Conservation (phyloP, 805 yeast genomes). For the Metschnikowia anglica region DNA sequence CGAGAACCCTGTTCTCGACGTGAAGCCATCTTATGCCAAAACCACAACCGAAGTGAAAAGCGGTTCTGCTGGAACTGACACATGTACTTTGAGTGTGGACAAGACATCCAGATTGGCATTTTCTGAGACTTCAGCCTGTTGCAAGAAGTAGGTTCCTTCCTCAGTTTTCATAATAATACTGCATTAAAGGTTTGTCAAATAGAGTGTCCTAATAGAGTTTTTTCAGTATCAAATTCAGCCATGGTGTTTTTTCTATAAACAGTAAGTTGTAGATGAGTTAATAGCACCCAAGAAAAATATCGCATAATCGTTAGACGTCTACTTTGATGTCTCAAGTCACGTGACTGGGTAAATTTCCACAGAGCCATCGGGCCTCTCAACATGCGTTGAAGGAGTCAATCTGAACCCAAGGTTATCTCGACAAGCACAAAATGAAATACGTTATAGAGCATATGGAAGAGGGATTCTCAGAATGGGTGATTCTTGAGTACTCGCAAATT, state of each 20-base stretch:
- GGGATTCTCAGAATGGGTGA: constrained; percentile 96
- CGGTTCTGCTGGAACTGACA: constrained; percentile 33
- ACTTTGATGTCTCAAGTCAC: too few species aligned
- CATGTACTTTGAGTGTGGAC: constrained; percentile 42
- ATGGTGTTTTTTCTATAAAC: too few species aligned
- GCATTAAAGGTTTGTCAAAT: background rate
- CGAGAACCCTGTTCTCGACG: constrained; percentile 75
- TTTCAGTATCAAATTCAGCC: too few species aligned
- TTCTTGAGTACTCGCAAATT: constrained; percentile 80
- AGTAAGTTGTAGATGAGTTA: too few species aligned
- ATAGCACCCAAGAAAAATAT: too few species aligned
- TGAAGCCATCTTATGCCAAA: constrained; percentile 57
- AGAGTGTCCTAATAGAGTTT: background rate
- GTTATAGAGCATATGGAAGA: constrained; percentile 97
- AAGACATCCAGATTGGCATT: constrained; percentile 54
- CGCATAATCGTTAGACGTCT: too few species aligned
- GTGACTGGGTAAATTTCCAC: background rate
- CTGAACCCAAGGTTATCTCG: background rate
- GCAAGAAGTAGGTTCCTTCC: constrained; percentile 19
- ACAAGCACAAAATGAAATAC: constrained; percentile 61
- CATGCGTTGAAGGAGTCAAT: background rate
- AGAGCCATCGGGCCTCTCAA: background rate
- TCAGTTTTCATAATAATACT: background rate
- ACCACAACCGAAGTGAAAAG: constrained; percentile 45
- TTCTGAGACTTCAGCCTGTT: constrained; percentile 34